A percentile compares a stretch with the other conserved stretches of the same genome.
phyloP scores from a whole-genome alignment of 2,329 filamentous ascomycete genomes.

The Ophiostoma novo-ulmi region DNA sequence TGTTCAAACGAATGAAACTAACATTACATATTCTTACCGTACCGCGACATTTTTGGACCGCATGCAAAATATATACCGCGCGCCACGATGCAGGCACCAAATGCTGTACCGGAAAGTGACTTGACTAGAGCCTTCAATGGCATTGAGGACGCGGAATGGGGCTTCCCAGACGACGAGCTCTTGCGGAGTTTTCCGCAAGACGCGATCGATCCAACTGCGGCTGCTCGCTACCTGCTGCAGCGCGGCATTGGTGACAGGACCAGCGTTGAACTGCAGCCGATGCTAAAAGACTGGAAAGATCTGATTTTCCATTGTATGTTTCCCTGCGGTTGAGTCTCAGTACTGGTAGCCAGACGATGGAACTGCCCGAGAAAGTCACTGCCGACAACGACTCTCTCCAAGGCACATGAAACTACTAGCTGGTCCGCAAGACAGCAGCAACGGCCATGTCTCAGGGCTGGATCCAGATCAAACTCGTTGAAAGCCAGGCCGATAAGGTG shows the following conservation, averaged over 20 bases:
- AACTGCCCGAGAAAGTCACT: background rate
- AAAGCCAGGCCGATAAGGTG: background rate
- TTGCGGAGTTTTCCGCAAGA: background rate
- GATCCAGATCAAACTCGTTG: background rate
- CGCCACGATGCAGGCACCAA: background rate
- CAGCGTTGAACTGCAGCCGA: background rate
- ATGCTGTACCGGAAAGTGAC: background rate
- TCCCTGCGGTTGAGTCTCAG: background rate
- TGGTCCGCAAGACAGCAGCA: background rate
- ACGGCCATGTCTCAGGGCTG: background rate
- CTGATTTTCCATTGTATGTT: background rate
- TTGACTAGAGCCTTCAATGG: background rate
- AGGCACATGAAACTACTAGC: background rate
- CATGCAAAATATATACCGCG: background rate
- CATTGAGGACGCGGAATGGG: background rate
- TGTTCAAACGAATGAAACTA: no score
- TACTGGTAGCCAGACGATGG: background rate
- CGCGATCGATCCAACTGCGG: background rate
- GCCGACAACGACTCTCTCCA: background rate
- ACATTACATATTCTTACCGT: no score
- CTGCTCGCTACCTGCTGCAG: background rate
- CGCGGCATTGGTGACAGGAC: background rate
- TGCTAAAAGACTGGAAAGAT: background rate
- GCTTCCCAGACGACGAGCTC: slow-evolving; percentile 2
- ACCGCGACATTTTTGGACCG: background rate